Base-by-base conservation (phyloP, 495 filamentous ascomycete species). In the Trichoderma erinaceum region DNA sequence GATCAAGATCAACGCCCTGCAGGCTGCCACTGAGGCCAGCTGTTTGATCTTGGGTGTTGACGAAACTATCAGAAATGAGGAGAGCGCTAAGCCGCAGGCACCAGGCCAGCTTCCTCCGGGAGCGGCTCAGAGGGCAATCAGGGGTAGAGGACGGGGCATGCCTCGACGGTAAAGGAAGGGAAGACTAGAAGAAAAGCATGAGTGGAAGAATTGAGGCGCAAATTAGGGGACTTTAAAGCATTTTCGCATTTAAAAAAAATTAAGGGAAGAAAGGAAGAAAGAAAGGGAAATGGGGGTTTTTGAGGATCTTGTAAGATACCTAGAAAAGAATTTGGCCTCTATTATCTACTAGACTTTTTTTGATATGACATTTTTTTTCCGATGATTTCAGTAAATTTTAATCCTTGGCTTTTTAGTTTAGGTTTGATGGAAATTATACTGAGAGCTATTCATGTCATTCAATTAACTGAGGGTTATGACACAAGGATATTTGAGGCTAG, bases 31-130 rank as follows among this genome's bases (percentile, higher is more conserved):
- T 58, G 95, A 97, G 80, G 95, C 95, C 12, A 87, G 89, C 67
- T 99, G 95, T 81, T 78, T 98, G 84, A 97, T 99, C 70, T 79
- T 99, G 77, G 90, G 91, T 71, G 94, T 99, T 46, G 94, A 99
- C 76, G 94, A 99, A 86, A 97, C 94, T 21, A 97, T 99, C 77
- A 91, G 88, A 78, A 99, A 97, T 79, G 90, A 99, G 82, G 92
- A 97, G 80, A 93, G 89, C 69, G 85, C 88, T 70, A 82, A 87
- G 71, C 89, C 93, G 56, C 90, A 95, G 77, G 90, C 85, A 35
- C 92, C 92, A 1, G 83, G 86, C 63, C 83, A 89, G 74, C 81
- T 98, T 67, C 95, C 94, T 15, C 92, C 93, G 1, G 95, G 95
- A 73, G 93, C 95, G 43, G 94, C 94, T 23, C 94, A 98, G 81